A percentile compares a stretch with the other conserved stretches of the same genome.
phyloP scores from a whole-genome alignment of 2,329 filamentous ascomycete species.

The Rasamsonia emersonii region DNA sequence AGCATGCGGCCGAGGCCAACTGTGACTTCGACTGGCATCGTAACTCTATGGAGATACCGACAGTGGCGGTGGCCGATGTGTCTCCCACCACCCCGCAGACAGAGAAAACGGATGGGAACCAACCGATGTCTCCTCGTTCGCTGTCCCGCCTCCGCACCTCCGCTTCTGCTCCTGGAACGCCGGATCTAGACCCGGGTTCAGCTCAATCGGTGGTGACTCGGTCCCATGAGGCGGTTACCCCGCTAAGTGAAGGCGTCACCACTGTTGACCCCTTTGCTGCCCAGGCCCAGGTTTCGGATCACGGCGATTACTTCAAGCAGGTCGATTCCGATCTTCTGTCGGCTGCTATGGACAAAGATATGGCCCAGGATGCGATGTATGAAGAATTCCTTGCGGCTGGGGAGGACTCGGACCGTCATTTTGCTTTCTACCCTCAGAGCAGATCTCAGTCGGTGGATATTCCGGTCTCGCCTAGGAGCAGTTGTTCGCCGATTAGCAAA shows the following conservation, averaged over 20 bases:
- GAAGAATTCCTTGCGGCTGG: constrained; percentile 36
- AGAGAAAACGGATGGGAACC: constrained; percentile 8
- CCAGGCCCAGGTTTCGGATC: constrained; percentile 6
- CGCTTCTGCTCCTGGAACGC: constrained; percentile 19
- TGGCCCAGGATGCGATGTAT: constrained; percentile 27
- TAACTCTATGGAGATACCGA: constrained; percentile 22
- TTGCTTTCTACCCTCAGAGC: constrained; percentile 36
- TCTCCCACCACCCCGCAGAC: constrained; percentile 9
- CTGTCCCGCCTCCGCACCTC: constrained; percentile 16
- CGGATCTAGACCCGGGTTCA: constrained; percentile 25
- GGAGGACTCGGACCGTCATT: constrained; percentile 39
- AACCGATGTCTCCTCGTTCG: constrained; percentile 8
- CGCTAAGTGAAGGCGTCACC: constrained; percentile 20
- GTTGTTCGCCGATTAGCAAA: constrained; percentile 46
- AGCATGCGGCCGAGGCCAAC: constrained; percentile 52
- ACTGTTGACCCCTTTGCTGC: constrained; percentile 16
- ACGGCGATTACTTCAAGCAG: constrained; percentile 23
- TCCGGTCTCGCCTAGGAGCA: constrained; percentile 37
- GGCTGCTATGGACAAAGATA: constrained; percentile 22
- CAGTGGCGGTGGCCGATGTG: constrained; percentile 11
- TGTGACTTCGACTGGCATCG: constrained; percentile 53
- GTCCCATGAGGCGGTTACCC: constrained; percentile 21
- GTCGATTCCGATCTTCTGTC: constrained; percentile 23
- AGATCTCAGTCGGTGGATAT: constrained; percentile 32
- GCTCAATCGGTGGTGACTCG: constrained; percentile 20